Conservation (phyloP, 129 eudicot species). For the Apium graveolens region DNA sequence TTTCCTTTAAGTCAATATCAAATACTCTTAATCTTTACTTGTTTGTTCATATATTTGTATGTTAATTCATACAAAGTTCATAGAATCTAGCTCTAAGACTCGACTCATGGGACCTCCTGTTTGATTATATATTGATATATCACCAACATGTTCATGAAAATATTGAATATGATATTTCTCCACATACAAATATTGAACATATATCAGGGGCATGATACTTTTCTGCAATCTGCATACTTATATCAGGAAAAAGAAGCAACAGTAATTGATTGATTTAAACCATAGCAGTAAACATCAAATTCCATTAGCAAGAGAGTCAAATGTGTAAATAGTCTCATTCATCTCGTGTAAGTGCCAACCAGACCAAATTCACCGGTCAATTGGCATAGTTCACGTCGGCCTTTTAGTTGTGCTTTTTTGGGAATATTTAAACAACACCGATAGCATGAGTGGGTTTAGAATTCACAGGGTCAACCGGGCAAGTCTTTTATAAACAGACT, state of each 20-base stretch:
- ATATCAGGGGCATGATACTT: neutral
- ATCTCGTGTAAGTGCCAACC: neutral
- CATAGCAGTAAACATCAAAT: neutral
- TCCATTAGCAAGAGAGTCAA: neutral
- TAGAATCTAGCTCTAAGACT: neutral
- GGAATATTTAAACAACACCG: neutral
- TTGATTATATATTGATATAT: neutral
- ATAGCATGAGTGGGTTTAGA: neutral
- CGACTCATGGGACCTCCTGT: neutral
- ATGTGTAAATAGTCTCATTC: neutral
- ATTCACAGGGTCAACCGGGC: neutral
- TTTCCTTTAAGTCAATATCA: no score
- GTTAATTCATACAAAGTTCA: no score
- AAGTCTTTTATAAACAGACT: neutral
- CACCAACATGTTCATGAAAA: neutral
- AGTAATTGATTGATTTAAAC: neutral
- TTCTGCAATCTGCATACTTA: neutral
- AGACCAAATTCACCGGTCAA: neutral
- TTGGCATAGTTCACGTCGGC: neutral
- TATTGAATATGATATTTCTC: neutral
- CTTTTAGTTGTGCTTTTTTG: neutral
- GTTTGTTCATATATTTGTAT: no score
- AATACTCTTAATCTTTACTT: no score
- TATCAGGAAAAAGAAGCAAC: neutral
- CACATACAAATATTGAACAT: neutral